Percentiles rank a stretch among this genome's conserved stretches.
Evolutionary conservation across 192 early-diverging fungal species (phyloP).

Genomic region (Coemansia sp.): DNA sequence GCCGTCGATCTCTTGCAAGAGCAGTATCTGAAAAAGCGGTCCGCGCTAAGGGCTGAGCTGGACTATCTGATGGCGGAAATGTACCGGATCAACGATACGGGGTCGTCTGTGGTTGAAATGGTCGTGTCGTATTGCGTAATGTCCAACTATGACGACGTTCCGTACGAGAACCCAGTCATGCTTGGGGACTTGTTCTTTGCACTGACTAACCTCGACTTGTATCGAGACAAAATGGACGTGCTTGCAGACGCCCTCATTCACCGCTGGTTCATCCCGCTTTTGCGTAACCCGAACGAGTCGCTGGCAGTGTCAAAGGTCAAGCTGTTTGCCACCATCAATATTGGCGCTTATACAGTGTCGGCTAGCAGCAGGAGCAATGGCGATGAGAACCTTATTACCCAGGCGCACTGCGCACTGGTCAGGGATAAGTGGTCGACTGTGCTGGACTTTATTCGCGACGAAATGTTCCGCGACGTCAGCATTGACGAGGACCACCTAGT

Average conservation of each 20-base stretch:
- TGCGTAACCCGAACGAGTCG: conserved; percentile 26
- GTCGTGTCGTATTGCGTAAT: conserved; percentile 18
- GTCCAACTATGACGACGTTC: conserved; percentile 31
- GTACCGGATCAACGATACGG: conserved; percentile 9
- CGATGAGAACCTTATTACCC: not conserved
- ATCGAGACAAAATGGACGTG: conserved; percentile 9
- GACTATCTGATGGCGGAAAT: conserved; percentile 35
- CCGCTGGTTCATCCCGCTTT: conserved; percentile 29
- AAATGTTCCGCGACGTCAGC: conserved; percentile 41
- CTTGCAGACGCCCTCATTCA: conserved; percentile 20
- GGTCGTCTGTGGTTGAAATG: conserved; percentile 20
- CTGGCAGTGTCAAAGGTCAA: conserved; percentile 19
- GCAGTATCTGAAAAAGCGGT: conserved; percentile 26
- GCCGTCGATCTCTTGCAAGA: conserved; percentile 14
- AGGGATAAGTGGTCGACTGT: conserved; percentile 35
- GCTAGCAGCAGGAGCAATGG: not conserved
- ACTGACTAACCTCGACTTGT: conserved; percentile 38
- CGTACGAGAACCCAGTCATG: conserved; percentile 43
- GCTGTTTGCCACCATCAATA: conserved; percentile 29
- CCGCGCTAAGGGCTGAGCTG: conserved; percentile 35
- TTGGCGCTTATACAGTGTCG: conserved; percentile 27
- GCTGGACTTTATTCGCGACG: conserved; percentile 32
- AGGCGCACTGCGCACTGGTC: conserved; percentile 16
- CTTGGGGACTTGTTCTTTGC: conserved; percentile 46
- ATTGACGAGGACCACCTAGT: conserved; percentile 34